Base-by-base conservation (phyloP, 495 filamentous ascomycete genomes). In the Glutinoglossum americanum region DNA sequence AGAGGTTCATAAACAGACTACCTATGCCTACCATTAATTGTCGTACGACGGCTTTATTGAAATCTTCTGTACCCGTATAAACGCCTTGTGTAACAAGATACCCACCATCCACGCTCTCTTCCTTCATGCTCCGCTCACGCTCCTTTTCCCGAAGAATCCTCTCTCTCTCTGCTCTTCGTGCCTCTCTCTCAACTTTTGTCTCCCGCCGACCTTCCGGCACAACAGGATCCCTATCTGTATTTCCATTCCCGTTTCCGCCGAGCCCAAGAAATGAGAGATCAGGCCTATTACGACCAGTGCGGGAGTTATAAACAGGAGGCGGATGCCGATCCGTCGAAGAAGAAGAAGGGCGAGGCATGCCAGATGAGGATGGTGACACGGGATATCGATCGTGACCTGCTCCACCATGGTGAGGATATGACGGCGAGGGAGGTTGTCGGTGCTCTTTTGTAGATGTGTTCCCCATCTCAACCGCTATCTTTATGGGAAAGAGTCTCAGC, bases 31-130 rank as follows among this genome's bases (percentile, higher is more conserved):
- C 89, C 82, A 94, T 92, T 60, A 98, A 72, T 66, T 95, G 90
- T 63, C 93, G 80, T 45, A 97, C 92, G 32, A 89, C 74, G 44
- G 74, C 72, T 66, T 97, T 96, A 70, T 81, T 94, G 65, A 88
- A 98, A 67, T 98, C 92, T 68, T 98, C 92, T 19, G 80, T 73
- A 3, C 90, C 86, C 7, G 84, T 89, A 65, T 98, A 98, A 41
- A 88, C 83, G 26, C 92, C 92, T 68, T 94, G 81, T 0, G 92
- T 98, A 41, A 97, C 92, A 30, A 97, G 70, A 71, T 84, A 97
- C 30, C 92, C 92, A 32, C 92, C 92, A 72, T 97, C 92, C 30
- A 95, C 84, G 68, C 87, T 79, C 63, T 97, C 92, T 62, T 96
- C 90, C 62, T 75, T 83, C 73, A 97, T 84, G 67, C 92, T 98